Conservation (phyloP, 2,329 filamentous ascomycete genomes). For the Cercospora canescens region DNA sequence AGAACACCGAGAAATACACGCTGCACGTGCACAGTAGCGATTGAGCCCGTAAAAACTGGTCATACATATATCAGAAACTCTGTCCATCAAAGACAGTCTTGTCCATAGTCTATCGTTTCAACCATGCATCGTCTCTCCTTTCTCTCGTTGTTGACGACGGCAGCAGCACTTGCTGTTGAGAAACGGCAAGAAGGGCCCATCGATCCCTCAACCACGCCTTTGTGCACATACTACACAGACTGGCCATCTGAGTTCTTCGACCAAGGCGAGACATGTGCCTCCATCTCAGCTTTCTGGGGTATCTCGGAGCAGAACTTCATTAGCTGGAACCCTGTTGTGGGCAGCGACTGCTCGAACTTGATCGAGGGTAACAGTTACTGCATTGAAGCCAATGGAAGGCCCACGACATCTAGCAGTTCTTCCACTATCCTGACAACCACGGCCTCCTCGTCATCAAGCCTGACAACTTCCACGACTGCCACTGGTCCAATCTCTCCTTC, state of each 20-base stretch:
- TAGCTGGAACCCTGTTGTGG: background rate
- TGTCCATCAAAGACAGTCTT: background rate
- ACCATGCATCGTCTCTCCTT: background rate
- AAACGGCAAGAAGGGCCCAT: background rate
- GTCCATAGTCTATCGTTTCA: background rate
- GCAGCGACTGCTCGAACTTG: background rate
- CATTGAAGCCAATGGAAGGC: background rate
- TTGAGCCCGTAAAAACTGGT: background rate
- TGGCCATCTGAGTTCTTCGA: background rate
- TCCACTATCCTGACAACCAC: background rate
- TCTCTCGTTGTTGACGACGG: background rate
- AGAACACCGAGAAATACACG: background rate
- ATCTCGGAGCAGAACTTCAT: background rate
- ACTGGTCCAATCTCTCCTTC: background rate
- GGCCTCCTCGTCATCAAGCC: background rate
- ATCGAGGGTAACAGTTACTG: background rate
- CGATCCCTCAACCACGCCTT: background rate
- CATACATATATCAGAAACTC: background rate
- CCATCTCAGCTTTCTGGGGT: background rate
- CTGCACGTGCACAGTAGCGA: background rate
- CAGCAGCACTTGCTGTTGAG: background rate
- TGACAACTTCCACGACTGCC: background rate
- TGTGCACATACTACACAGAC: background rate
- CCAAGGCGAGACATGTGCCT: background rate
- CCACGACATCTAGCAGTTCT: background rate